These are phyloP conservation scores for Saccharomycopsis vini DNA, from an alignment of 805 yeast species.

Conservation along the genomic window DNA sequence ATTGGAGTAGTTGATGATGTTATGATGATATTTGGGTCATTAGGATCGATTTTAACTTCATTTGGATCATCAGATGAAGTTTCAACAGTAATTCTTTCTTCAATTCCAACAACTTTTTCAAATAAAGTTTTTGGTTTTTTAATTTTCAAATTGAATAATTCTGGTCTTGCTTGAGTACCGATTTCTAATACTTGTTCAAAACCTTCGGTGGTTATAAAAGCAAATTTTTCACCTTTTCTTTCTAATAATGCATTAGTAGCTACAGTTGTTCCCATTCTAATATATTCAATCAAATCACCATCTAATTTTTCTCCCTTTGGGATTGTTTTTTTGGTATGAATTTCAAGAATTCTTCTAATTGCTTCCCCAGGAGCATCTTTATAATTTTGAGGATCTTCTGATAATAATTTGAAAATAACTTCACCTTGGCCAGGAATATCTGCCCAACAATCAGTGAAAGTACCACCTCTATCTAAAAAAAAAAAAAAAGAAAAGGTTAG, in stretches of 20 bases:
- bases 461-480: conserved; percentile 31
- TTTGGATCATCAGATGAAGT: conserved; percentile 70
- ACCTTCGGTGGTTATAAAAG: conserved; percentile 41
- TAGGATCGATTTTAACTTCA: conserved; percentile 26
- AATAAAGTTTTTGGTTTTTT: conserved; percentile 39
- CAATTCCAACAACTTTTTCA: conserved; percentile 36
- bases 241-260: conserved; percentile 48
- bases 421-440: conserved; percentile 34
- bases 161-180: conserved; percentile 45
- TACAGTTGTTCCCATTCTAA: conserved; percentile 42
- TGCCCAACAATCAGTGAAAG: conserved; percentile 41
- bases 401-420: conserved; percentile 36
- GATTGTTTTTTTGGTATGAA: conserved; percentile 28
- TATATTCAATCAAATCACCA: conserved; percentile 31
- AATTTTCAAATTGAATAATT: conserved; percentile 40
- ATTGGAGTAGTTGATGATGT: conserved; percentile 14
- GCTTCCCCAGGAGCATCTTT: conserved; percentile 45
- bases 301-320: conserved; percentile 28
- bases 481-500: conserved; percentile 8
- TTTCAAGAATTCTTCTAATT: conserved; percentile 36
- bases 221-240: conserved; percentile 41
- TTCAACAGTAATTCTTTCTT: conserved; percentile 58
- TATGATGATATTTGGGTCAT: not conserved
- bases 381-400: conserved; percentile 41
- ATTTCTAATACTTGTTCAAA: conserved; percentile 42